Percentiles rank a stretch among this genome's conserved stretches.
Evolutionary conservation across 2,329 filamentous ascomycete species (phyloP).

Genomic region (Geosmithia morbida): DNA sequence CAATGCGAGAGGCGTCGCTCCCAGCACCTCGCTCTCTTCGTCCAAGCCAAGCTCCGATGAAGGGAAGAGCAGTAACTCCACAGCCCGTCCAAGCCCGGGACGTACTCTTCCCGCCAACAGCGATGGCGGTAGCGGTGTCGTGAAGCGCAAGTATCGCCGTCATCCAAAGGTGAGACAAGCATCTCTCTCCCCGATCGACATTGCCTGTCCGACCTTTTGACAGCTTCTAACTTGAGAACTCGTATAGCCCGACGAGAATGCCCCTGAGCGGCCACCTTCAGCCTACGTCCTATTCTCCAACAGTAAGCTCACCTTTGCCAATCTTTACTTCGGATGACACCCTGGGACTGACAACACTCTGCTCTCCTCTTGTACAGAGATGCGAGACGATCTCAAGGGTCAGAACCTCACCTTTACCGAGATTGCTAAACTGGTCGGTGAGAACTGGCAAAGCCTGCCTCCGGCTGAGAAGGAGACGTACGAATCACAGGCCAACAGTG

Average conservation of each 20-base stretch:
- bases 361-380: constrained; percentile 35
- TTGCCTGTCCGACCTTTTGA: background rate
- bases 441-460: constrained; percentile 64
- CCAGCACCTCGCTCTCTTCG: constrained; percentile 36
- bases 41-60: constrained; percentile 38
- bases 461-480: constrained; percentile 55
- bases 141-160: constrained; percentile 62
- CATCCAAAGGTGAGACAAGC: constrained; percentile 52
- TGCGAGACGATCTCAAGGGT: constrained; percentile 64
- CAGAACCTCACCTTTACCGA: constrained; percentile 69
- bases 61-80: constrained; percentile 34
- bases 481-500: constrained; percentile 55
- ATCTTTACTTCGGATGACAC: background rate
- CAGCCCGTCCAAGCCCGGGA: constrained; percentile 25
- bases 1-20: constrained; percentile 50
- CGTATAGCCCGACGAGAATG: constrained; percentile 56
- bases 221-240: constrained; percentile 1
- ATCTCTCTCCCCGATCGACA: background rate
- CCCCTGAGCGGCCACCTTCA: constrained; percentile 65
- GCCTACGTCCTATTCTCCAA: constrained; percentile 82
- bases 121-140: constrained; percentile 24
- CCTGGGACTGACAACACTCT: background rate
- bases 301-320: constrained; percentile 35
- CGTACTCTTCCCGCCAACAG: constrained; percentile 29
- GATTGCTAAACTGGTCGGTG: constrained; percentile 69